phyloP scores from a whole-genome alignment of 495 filamentous ascomycete species.

The Talaromyces liani region DNA sequence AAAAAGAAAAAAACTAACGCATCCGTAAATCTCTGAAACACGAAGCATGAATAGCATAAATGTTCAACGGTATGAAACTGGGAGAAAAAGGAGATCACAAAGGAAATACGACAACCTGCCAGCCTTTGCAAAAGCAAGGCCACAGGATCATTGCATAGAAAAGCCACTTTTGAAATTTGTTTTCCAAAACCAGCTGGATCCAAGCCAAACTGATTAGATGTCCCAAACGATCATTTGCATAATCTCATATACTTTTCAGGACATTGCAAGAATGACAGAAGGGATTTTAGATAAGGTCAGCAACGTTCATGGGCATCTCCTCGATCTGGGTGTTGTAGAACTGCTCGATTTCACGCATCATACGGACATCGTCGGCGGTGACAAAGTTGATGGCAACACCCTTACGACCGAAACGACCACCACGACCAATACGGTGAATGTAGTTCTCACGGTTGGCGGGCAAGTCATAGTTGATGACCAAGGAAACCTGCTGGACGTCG shows the following conservation, averaged over 20 bases:
- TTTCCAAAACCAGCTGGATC: slow-evolving; percentile 11
- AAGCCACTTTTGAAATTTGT: slow-evolving; percentile 9
- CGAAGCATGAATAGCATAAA: slow-evolving; percentile 8
- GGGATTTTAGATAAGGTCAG: slow-evolving; percentile 46
- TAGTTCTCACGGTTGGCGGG: slow-evolving; percentile 99
- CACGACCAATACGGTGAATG: slow-evolving; percentile 98
- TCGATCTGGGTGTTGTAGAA: slow-evolving; percentile 60
- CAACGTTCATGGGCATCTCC: slow-evolving; percentile 59
- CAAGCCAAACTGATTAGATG: slow-evolving; percentile 9
- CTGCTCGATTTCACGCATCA: slow-evolving; percentile 92
- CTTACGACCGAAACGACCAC: slow-evolving; percentile 98
- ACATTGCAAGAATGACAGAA: slow-evolving; percentile 10
- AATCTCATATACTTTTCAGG: not conserved
- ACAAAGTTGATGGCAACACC: slow-evolving; percentile 99
- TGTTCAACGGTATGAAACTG: slow-evolving; percentile 6
- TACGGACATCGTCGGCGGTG: slow-evolving; percentile 96
- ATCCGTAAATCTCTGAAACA: slow-evolving; percentile 31
- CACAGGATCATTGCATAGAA: slow-evolving; percentile 4
- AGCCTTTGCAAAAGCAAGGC: not conserved
- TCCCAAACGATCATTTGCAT: not conserved
- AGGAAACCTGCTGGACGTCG: slow-evolving; percentile 97
- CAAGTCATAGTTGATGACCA: slow-evolving; percentile 99
- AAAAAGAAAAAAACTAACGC: slow-evolving; percentile 21
- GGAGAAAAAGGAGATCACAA: slow-evolving; percentile 6
- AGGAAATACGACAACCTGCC: slow-evolving; percentile 6